Evolutionary conservation across 140 eudicot species (phyloP).

Genomic region (Oenanthe javanica): DNA sequence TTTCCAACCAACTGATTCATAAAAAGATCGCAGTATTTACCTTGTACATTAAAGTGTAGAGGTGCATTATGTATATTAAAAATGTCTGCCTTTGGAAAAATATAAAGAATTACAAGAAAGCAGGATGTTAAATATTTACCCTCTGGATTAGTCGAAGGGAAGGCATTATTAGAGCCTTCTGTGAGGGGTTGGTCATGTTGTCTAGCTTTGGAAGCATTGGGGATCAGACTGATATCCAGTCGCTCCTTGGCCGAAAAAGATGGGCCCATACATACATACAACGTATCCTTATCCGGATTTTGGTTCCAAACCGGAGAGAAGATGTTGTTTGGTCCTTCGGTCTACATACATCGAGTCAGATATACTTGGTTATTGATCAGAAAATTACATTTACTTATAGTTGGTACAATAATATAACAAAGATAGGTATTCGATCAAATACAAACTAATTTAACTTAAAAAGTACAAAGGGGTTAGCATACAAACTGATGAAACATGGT

Average conservation of each 20-base stretch:
- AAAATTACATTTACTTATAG: too few relatives aligned
- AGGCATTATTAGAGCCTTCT: not conserved
- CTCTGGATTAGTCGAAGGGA: slow-evolving; percentile 5
- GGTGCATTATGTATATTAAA: not conserved
- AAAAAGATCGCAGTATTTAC: not conserved
- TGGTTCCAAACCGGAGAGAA: slow-evolving; percentile 3
- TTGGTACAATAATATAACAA: too few relatives aligned
- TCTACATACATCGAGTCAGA: not conserved
- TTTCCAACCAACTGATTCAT: not conserved
- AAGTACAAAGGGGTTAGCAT: too few relatives aligned
- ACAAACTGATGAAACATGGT: too few relatives aligned
- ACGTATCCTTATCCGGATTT: not conserved
- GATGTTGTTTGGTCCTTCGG: not conserved
- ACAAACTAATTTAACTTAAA: too few relatives aligned
- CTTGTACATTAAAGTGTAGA: not conserved
- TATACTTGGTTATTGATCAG: too few relatives aligned
- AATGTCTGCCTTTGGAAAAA: not conserved
- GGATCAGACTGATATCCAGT: not conserved
- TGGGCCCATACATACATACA: not conserved
- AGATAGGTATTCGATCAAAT: too few relatives aligned
- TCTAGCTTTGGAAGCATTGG: not conserved
- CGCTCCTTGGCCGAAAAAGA: not conserved
- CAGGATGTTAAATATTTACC: not conserved
- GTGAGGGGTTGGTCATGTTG: slow-evolving; percentile 1
- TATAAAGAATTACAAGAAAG: not conserved